phyloP scores from a whole-genome alignment of 306 rosid species.

The Prunus armeniaca region DNA sequence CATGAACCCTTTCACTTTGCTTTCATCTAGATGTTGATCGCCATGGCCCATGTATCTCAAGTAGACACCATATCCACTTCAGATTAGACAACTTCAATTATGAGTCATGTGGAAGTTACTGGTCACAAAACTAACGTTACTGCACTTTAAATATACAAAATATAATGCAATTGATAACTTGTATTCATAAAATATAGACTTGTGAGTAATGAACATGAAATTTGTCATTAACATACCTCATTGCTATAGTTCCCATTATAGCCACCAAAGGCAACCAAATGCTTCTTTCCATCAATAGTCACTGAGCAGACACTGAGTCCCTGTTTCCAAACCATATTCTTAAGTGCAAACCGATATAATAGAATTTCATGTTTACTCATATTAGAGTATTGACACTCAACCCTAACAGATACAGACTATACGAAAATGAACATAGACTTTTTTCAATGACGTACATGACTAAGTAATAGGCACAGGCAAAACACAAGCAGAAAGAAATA shows the following conservation, averaged over 20 bases:
- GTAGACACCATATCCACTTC: not conserved
- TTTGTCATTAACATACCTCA: slow-evolving; percentile 53
- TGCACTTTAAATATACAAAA: not conserved
- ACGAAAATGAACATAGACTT: not conserved
- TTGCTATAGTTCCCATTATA: slow-evolving; percentile 95
- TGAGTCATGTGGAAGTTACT: not conserved
- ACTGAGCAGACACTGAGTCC: slow-evolving; percentile 78
- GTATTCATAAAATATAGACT: not conserved
- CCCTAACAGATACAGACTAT: not conserved
- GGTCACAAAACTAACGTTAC: not conserved
- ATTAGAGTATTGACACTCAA: not conserved
- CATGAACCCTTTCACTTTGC: too few relatives aligned
- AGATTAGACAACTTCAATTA: not conserved
- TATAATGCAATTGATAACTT: not conserved
- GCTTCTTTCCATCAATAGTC: slow-evolving; percentile 61
- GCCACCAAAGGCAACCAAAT: slow-evolving; percentile 93
- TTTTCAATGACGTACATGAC: too few relatives aligned
- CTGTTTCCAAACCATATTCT: slow-evolving; percentile 45
- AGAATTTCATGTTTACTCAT: slow-evolving; percentile 1
- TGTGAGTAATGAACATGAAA: not conserved
- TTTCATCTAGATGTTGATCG: too few relatives aligned
- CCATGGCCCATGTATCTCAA: too few relatives aligned
- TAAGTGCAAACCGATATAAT: slow-evolving; percentile 21
- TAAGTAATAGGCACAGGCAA: too few relatives aligned
- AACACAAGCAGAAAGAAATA: too few relatives aligned